These are phyloP conservation scores for Saccharomycopsis guyanensis DNA, from an alignment of 805 yeast species.

Conservation along the genomic window DNA sequence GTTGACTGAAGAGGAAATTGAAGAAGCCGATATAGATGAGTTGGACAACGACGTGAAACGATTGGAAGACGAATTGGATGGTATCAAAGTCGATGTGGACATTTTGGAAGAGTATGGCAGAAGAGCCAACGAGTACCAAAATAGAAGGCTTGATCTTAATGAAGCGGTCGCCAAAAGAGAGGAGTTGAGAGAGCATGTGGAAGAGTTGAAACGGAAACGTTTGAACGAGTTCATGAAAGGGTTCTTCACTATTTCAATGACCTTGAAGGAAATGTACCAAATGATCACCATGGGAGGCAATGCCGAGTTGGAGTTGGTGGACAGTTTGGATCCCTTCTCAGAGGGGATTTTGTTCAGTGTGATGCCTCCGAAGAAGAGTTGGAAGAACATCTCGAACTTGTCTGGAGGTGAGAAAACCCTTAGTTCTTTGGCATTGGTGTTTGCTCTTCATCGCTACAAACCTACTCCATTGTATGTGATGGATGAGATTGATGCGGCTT, in stretches of 20 bases:
- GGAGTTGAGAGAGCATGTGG: slow-evolving; percentile 48
- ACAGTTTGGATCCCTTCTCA: slow-evolving; percentile 93
- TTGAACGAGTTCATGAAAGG: slow-evolving; percentile 92
- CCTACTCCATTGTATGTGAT: slow-evolving; percentile 97
- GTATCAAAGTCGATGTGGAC: slow-evolving; percentile 60
- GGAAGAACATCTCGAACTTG: slow-evolving; percentile 91
- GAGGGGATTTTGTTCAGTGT: slow-evolving; percentile 96
- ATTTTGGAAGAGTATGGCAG: slow-evolving; percentile 68
- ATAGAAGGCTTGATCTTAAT: slow-evolving; percentile 60
- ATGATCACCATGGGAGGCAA: slow-evolving; percentile 99
- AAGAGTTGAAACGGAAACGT: slow-evolving; percentile 63
- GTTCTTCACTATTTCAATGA: slow-evolving; percentile 74
- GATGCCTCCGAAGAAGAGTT: slow-evolving; percentile 97
- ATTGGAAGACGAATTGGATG: slow-evolving; percentile 48
- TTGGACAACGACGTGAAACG: slow-evolving; percentile 45
- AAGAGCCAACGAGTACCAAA: slow-evolving; percentile 55
- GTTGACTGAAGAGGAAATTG: slow-evolving; percentile 45
- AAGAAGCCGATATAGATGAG: slow-evolving; percentile 37
- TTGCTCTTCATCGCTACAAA: slow-evolving; percentile 90
- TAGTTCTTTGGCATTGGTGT: slow-evolving; percentile 89
- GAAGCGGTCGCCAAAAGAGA: slow-evolving; percentile 63
- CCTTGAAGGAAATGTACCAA: slow-evolving; percentile 93
- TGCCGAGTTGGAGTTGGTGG: slow-evolving; percentile 94
- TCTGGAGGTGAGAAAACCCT: slow-evolving; percentile 98
- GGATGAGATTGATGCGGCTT: slow-evolving; percentile 99